Conservation (phyloP, 2,329 filamentous ascomycete genomes). For the Fusarium pseudocircinatum region DNA sequence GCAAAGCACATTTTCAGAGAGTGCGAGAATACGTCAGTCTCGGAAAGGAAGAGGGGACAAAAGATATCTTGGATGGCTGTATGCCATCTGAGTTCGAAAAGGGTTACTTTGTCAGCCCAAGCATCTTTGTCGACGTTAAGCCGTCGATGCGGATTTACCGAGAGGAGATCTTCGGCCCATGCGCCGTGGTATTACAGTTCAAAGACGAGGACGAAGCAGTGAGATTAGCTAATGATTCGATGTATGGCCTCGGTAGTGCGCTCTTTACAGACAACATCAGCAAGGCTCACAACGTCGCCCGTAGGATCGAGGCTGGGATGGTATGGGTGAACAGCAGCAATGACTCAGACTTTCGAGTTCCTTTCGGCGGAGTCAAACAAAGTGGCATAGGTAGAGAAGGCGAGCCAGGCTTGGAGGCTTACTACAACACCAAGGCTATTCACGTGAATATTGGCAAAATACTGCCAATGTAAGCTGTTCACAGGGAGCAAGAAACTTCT, state of each 20-base stretch:
- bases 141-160: not conserved
- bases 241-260: not conserved
- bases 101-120: not conserved
- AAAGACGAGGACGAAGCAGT: not conserved
- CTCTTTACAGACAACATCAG: not conserved
- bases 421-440: not conserved
- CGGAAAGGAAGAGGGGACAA: not conserved
- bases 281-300: not conserved
- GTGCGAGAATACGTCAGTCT: not conserved
- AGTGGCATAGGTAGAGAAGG: conserved; percentile 2
- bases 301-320: not conserved
- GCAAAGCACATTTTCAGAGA: not conserved
- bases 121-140: not conserved
- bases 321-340: not conserved
- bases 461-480: not conserved
- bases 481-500: not conserved
- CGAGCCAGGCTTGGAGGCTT: not conserved
- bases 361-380: conserved; percentile 1
- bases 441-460: not conserved
- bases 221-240: not conserved
- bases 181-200: not conserved
- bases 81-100: not conserved
- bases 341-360: not conserved
- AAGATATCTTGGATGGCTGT: not conserved
- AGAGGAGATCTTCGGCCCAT: not conserved